A percentile compares a stretch with the other conserved stretches of the same genome.
Conservation (phyloP, 139 green algal species). For the Coelastrella sp. region DNA sequence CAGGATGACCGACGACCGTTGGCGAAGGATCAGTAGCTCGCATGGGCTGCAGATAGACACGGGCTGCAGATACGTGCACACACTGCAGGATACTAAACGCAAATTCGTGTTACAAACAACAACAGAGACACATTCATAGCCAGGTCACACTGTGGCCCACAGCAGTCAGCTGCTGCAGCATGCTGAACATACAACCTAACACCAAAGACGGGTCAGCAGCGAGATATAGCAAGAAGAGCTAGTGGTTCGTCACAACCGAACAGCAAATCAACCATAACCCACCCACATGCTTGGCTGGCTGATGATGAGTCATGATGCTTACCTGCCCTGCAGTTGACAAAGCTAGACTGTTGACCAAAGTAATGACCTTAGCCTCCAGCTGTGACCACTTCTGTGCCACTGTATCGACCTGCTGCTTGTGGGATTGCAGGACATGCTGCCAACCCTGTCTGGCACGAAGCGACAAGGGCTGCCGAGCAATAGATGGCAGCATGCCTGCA, state of each 20-base stretch:
- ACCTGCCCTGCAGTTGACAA: constrained; percentile 45
- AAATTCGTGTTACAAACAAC: neutral
- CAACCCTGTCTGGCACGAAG: constrained; percentile 14
- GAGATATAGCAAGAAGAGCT: neutral
- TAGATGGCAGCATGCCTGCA: neutral
- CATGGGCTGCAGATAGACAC: neutral
- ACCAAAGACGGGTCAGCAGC: too few species aligned
- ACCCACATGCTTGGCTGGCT: too few species aligned
- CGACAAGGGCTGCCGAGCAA: neutral
- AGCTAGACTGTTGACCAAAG: constrained; percentile 41
- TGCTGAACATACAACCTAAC: too few species aligned
- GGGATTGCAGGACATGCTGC: neutral
- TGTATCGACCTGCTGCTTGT: constrained; percentile 5
- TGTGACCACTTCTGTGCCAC: neutral
- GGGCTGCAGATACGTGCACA: too few species aligned
- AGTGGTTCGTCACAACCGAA: neutral
- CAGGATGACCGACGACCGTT: too few species aligned
- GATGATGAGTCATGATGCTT: constrained; percentile 1
- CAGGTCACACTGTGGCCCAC: neutral
- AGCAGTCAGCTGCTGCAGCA: too few species aligned
- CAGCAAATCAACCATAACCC: too few species aligned
- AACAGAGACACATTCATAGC: neutral
- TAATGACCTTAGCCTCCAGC: constrained; percentile 32
- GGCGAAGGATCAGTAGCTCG: neutral
- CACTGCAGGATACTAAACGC: too few species aligned